Base-by-base conservation (phyloP, 2,329 filamentous ascomycete species). In the Xylaria sp. region DNA sequence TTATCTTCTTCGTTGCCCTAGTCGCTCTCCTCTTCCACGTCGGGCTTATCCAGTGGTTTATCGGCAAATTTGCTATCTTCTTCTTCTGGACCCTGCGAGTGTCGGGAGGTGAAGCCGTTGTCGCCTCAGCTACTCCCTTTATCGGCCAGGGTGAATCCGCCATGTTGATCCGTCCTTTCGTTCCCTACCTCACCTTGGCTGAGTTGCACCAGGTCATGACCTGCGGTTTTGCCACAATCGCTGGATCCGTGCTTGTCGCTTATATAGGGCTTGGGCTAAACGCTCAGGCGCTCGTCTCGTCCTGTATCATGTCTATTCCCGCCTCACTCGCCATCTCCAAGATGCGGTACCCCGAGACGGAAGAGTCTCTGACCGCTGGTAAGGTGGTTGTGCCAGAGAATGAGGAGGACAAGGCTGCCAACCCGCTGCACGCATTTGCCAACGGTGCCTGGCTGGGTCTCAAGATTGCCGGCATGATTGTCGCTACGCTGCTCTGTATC, bases 1-100 rank as follows among this genome's bases (percentile, higher is more conserved):
- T 98, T 81, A 93, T 97, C 83, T 98, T 97, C 89, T 97, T 98
- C 88, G 92, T 97, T 68, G 90, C 94, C 1, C 85, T 97, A n/a
- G 93, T 97, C 32, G 92, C 97, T 81, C 88, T 97, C 15, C 82
- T 97, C 52, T 97, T 93, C 84, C 92, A 94, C 84, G 86, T 90
- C 75, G 92, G 92, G 2, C 85, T 94, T 72, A 83, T 97, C 63
- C 94, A 97, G 82, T 97, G 94, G 94, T 93, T 94, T 81, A 89
- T 97, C 77, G 85, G 86, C 74, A 97, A 97, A 81, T 93, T 96
- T 75, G 94, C 94, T 69, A 87, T 88, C 61, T 94, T 97, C 82
- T 97, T 98, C 87, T 97, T 95, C 88, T 97, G 93, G 92, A 87
- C 86, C 54, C 91, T 98, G 81, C 88, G 89, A 61, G 93, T 97